Base-by-base conservation (phyloP, 345 rosid genomes). In the Microcos paniculata region DNA sequence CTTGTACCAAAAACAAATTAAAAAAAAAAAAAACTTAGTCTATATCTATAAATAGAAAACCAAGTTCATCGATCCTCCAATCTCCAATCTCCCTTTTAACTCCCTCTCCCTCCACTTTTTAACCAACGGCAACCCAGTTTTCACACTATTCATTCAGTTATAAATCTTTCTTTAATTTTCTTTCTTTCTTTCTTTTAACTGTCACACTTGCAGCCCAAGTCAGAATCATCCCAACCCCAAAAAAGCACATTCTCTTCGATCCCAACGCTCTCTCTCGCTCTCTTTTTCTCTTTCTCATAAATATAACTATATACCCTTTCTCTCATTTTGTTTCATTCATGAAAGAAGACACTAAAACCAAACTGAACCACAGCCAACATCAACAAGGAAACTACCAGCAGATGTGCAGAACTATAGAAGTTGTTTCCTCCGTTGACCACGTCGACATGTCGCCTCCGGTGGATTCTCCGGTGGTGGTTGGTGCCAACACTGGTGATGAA, bases 391-490 rank as follows among this genome's bases (percentile, higher is more conserved):
- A 52, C 66, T 52, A 72, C 26, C 42, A 48, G 35, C 70, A 70
- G 68, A 79, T 83, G 87, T 90, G 85, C 79, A 76, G 45, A 70
- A 85, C 83, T 30, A 88, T 88, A 76, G 89, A 84, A 67, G 90
- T 90, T 6, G 77, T 88, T 64, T 74, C 81, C 58, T 77, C 81
- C 58, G 83, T 81, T 80, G 96, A 91, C 85, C 84, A 74, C 70
- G 77, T 80, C 76, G 62, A 46, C 46, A 8, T 76, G 49, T 19
- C 80, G 10, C 70, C 83, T 45, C 77, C 80, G 38, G 74, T 67
- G 11, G 55, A 53, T 13, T 56, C 62, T 6, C 33, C 81, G 7
- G 19, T 75, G 21, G 55, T 8, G 42, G 15, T 66, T 3, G 86
- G 83, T 1, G 62, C 79, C 56, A 66, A 23, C 72, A 23, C 84